These are phyloP conservation scores for Phytophthora pisi DNA, from an alignment of 352 stramenopile genomes.

Conservation along the genomic window DNA sequence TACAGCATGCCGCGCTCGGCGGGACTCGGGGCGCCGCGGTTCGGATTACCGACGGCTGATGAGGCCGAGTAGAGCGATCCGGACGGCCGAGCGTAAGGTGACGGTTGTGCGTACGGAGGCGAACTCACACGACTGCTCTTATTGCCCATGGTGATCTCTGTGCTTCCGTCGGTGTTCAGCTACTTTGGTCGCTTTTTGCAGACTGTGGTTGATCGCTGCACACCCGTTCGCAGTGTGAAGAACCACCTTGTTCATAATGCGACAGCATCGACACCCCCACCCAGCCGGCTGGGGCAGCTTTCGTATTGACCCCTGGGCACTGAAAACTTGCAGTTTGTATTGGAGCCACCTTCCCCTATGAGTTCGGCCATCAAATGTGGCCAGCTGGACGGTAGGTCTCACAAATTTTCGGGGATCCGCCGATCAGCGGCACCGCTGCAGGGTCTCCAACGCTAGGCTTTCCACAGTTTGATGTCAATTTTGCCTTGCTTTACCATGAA, in stretches of 20 bases:
- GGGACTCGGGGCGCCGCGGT: slow-evolving; percentile 25
- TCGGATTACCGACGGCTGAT: slow-evolving; percentile 15
- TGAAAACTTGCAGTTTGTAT: slow-evolving; percentile 34
- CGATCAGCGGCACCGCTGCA: slow-evolving; percentile 5
- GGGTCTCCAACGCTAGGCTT: slow-evolving; percentile 9
- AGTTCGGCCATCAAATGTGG: slow-evolving; percentile 30
- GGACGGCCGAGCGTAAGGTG: slow-evolving; percentile 20
- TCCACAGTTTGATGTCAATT: slow-evolving; percentile 10
- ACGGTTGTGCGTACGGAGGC: slow-evolving; percentile 20
- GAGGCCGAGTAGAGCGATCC: slow-evolving; percentile 32
- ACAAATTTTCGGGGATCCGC: slow-evolving; percentile 19
- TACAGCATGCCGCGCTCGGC: slow-evolving; percentile 36
- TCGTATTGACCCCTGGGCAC: slow-evolving; percentile 4
- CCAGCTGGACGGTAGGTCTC: slow-evolving; percentile 28
- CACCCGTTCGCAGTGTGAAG: slow-evolving; percentile 7
- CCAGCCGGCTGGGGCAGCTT: slow-evolving; percentile 26
- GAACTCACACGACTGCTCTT: slow-evolving; percentile 31
- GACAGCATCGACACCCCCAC: slow-evolving; percentile 17
- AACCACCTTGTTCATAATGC: slow-evolving; percentile 10
- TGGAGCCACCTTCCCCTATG: slow-evolving; percentile 25
- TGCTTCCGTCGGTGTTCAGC: neutral
- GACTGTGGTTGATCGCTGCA: slow-evolving; percentile 10
- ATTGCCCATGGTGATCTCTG: slow-evolving; percentile 32
- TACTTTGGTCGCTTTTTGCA: slow-evolving; percentile 15
- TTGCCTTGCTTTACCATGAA: neutral